These are phyloP conservation scores for Apiospora koreana DNA, from an alignment of 2,329 filamentous ascomycete genomes.

Conservation along the genomic window DNA sequence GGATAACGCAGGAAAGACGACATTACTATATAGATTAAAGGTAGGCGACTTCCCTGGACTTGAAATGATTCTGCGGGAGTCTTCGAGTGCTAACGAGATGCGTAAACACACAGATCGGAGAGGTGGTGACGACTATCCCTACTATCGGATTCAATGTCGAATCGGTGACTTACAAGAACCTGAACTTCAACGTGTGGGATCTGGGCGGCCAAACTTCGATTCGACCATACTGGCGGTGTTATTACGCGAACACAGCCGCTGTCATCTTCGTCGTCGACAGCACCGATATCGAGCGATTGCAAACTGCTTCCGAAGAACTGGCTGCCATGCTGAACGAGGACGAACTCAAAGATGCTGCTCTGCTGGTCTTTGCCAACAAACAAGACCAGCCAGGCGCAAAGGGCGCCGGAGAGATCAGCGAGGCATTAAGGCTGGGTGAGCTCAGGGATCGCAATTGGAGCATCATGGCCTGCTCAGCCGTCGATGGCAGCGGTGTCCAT, in stretches of 20 bases:
- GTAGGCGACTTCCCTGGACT: constrained; percentile 44
- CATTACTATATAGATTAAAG: constrained; percentile 93
- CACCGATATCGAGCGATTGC: constrained; percentile 92
- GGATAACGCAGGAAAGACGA: constrained; percentile 99
- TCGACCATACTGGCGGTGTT: constrained; percentile 97
- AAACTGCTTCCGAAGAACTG: constrained; percentile 90
- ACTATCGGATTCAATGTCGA: constrained; percentile 99
- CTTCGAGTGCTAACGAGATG: constrained; percentile 13
- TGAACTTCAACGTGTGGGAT: constrained; percentile 99
- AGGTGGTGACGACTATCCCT: constrained; percentile 98
- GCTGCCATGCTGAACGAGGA: constrained; percentile 96
- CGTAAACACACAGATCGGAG: constrained; percentile 71
- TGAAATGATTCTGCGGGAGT: background rate
- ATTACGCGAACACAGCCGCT: constrained; percentile 97
- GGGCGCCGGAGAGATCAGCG: constrained; percentile 94
- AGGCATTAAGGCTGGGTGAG: constrained; percentile 86
- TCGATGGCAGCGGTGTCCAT: constrained; percentile 90
- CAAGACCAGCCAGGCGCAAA: constrained; percentile 97
- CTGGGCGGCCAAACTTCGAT: constrained; percentile 98
- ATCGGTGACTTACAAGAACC: constrained; percentile 95
- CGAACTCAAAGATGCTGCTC: constrained; percentile 94
- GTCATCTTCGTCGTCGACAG: constrained; percentile 99
- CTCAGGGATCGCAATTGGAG: constrained; percentile 98
- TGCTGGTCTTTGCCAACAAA: constrained; percentile 99
- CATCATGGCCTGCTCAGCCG: constrained; percentile 95